Evolutionary conservation across 2,329 filamentous ascomycete species (phyloP).

Genomic region (Clonostachys solani): DNA sequence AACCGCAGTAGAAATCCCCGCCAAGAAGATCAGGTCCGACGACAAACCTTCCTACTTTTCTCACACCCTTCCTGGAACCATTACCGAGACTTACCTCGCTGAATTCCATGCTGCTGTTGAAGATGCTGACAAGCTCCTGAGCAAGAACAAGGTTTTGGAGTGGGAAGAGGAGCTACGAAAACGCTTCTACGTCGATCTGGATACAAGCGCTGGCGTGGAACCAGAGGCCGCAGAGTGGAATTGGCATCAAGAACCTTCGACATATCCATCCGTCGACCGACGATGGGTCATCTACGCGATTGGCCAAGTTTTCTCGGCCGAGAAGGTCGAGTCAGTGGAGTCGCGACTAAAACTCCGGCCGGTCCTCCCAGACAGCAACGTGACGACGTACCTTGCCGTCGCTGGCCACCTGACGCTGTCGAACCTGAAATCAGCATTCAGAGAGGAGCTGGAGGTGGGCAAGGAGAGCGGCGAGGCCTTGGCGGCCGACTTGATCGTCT

Average conservation of each 20-base stretch:
- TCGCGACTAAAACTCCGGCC: conserved; percentile 18
- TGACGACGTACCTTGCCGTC: conserved; percentile 54
- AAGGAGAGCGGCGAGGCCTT: conserved; percentile 38
- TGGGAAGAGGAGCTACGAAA: conserved; percentile 47
- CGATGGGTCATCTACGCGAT: conserved; percentile 63
- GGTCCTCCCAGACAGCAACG: conserved; percentile 44
- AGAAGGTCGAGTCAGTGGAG: conserved; percentile 31
- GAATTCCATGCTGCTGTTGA: conserved; percentile 38
- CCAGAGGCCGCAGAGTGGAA: conserved; percentile 40
- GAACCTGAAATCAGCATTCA: conserved; percentile 55
- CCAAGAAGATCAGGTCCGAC: conserved; percentile 24
- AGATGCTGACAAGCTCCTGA: conserved; percentile 42
- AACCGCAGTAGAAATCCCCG: conserved; percentile 28
- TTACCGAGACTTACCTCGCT: conserved; percentile 43
- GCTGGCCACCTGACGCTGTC: conserved; percentile 56
- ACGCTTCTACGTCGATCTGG: conserved; percentile 37
- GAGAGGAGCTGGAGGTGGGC: conserved; percentile 38
- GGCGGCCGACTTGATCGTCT: conserved; percentile 56
- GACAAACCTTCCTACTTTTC: conserved; percentile 22
- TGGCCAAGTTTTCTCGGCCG: conserved; percentile 55
- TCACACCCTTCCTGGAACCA: conserved; percentile 39
- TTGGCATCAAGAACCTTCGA: conserved; percentile 35
- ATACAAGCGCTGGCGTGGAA: conserved; percentile 4
- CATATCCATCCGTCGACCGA: conserved; percentile 55
- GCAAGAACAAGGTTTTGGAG: conserved; percentile 34